Conservation (phyloP, 768 basidiomycete species). For the Pholiota conissans region DNA sequence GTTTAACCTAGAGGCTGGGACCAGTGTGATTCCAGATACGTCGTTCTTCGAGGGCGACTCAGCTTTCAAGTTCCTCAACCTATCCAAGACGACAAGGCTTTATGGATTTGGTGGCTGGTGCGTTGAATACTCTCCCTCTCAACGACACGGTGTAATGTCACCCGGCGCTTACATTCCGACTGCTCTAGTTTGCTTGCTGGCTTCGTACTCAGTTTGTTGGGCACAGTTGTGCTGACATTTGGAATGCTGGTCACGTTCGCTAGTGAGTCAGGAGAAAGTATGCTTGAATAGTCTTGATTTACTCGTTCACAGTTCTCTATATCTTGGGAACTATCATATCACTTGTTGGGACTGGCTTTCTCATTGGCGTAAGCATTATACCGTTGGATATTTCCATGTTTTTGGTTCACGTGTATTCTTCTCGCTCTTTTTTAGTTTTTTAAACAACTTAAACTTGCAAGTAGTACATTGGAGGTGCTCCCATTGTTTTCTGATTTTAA, state of each 20-base stretch:
- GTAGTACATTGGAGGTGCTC: neutral
- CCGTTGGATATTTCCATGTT: neutral
- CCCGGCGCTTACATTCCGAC: neutral
- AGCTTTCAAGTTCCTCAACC: slow-evolving; percentile 76
- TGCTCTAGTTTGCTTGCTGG: slow-evolving; percentile 64
- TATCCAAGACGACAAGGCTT: slow-evolving; percentile 78
- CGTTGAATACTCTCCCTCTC: slow-evolving; percentile 20
- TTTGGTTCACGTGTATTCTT: neutral
- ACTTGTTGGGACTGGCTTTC: slow-evolving; percentile 86
- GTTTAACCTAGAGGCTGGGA: slow-evolving; percentile 79
- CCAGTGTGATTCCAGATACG: slow-evolving; percentile 64
- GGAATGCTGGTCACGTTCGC: slow-evolving; percentile 71
- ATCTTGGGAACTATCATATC: slow-evolving; percentile 79
- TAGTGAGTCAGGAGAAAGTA: slow-evolving; percentile 42
- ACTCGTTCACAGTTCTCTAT: slow-evolving; percentile 65
- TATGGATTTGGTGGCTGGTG: slow-evolving; percentile 89
- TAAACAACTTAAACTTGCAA: slow-evolving; percentile 79
- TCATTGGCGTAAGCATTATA: slow-evolving; percentile 71
- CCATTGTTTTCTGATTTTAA: neutral
- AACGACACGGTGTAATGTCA: neutral
- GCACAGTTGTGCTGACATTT: slow-evolving; percentile 74
- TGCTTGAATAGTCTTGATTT: slow-evolving; percentile 5
- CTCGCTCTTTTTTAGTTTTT: slow-evolving; percentile 57
- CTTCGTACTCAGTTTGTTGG: slow-evolving; percentile 79
- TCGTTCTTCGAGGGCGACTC: slow-evolving; percentile 89